Percentiles rank a stretch among this genome's conserved stretches.
Conservation (phyloP, 306 rosid species). For the Cotoneaster glaucophyllus region DNA sequence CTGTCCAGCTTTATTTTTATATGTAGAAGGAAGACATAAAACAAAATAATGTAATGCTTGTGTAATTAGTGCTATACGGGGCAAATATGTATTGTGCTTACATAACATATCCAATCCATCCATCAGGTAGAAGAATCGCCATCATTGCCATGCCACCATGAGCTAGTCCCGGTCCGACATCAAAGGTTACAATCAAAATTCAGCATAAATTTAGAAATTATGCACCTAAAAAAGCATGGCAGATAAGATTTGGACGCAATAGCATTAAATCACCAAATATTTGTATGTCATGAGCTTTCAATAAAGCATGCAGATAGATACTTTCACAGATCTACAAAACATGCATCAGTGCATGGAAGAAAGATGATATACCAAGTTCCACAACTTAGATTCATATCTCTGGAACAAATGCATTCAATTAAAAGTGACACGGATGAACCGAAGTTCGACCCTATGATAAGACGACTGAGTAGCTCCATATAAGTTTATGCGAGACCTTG, state of each 20-base stretch:
- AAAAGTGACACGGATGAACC: too few species aligned
- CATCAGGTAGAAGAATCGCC: conserved; percentile 97
- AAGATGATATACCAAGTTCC: neutral
- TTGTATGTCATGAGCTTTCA: neutral
- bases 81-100: conserved; percentile 36
- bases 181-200: conserved; percentile 54
- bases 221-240: neutral
- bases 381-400: neutral
- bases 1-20: neutral
- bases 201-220: conserved; percentile 9
- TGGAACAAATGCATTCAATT: too few species aligned
- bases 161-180: conserved; percentile 72
- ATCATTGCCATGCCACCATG: conserved; percentile 92
- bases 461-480: too few species aligned
- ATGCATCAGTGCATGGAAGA: neutral
- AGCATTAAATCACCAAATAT: neutral
- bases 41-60: neutral
- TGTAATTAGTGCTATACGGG: neutral
- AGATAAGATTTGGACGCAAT: neutral
- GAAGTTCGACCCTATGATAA: too few species aligned
- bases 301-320: neutral
- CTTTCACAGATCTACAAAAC: neutral
- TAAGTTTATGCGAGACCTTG: too few species aligned
- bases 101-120: conserved; percentile 92
- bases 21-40: neutral